Base-by-base conservation (phyloP, 495 filamentous ascomycete genomes). In the Penicillium turbatum region DNA sequence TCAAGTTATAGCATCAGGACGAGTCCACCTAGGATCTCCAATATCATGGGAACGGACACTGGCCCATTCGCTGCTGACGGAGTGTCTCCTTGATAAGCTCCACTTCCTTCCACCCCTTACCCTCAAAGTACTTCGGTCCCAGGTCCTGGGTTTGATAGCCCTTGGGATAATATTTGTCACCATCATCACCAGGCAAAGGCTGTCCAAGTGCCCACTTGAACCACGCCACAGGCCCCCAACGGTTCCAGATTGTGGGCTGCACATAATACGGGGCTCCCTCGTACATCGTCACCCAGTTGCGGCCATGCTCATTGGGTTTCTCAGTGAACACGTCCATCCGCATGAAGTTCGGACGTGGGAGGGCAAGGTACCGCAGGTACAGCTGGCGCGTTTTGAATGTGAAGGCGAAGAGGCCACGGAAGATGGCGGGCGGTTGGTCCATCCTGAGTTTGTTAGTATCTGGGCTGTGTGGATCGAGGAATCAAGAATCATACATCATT, bases 161-260 rank as follows among this genome's bases (percentile, higher is more conserved):
- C n/a, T 78, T 52, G 0, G 84, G 82, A 61, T 76, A 73, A 59
- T 79, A 84, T 48, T 72, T 74, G 12, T 79, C 72, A 0, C 79
- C 79, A 36, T 78, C 66, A 53, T 82, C 79, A 5, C 84, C 85
- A 0, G 85, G 85, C 13, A 84, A 45, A 12, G 82, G 79, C 15
- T 75, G 69, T 0, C 84, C 82, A 19, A 78, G 55, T 1, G 72
- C 27, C 68, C 83, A 73, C 16, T 69, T 65, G 9, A 76, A 45
- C 75, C 73, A 82, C 0, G 79, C 81, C 3, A 51, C 38, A 0
- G 75, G 79, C 0, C 79, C 76, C 78, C 79, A 86, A 13, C 82
- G 75, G 46, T 78, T 79, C 75, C 71, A 79, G 8, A 86, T 51
- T 0, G 79, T 84, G 1, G 82, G 75, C 35, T 78, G 72, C 19